These are phyloP conservation scores for Plasmodium vinckei DNA, from an alignment of 169 alveolate species.

Conservation along the genomic window DNA sequence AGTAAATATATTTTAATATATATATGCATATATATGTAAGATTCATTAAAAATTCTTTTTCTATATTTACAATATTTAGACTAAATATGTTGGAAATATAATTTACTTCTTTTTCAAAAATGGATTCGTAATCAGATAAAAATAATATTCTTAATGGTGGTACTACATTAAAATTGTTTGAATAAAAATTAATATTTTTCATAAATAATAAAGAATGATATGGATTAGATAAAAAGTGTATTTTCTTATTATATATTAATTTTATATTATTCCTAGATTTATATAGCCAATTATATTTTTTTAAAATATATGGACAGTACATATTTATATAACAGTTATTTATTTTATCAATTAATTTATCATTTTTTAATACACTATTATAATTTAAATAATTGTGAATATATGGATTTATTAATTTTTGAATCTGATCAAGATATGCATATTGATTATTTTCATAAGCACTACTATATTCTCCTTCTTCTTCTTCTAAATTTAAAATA, in stretches of 20 bases:
- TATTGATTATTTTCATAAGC: neutral
- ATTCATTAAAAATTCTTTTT: constrained; percentile 9
- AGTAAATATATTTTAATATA: constrained; percentile 37
- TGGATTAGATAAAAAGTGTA: constrained; percentile 28
- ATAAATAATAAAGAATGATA: constrained; percentile 34
- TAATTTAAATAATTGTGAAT: constrained; percentile 47
- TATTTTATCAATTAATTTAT: neutral
- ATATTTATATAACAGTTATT: constrained; percentile 25
- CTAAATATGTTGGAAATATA: constrained; percentile 21
- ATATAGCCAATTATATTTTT: constrained; percentile 66
- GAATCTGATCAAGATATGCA: constrained; percentile 16
- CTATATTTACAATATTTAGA: constrained; percentile 29
- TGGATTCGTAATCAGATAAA: constrained; percentile 24
- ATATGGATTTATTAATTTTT: constrained; percentile 41
- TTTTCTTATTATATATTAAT: constrained; percentile 35
- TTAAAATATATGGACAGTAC: constrained; percentile 52
- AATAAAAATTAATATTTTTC: constrained; percentile 22
- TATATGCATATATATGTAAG: constrained; percentile 23
- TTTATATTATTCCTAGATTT: constrained; percentile 24
- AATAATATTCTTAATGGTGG: constrained; percentile 64
- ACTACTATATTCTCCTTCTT: neutral
- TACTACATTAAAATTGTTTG: neutral
- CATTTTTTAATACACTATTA: constrained; percentile 11
- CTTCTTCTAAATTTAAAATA: neutral
- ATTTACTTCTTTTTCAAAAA: constrained; percentile 24